A percentile compares a stretch with the other conserved stretches of the same genome.
Evolutionary conservation across 345 rosid species (phyloP).

Genomic region (Citrus reticulata): DNA sequence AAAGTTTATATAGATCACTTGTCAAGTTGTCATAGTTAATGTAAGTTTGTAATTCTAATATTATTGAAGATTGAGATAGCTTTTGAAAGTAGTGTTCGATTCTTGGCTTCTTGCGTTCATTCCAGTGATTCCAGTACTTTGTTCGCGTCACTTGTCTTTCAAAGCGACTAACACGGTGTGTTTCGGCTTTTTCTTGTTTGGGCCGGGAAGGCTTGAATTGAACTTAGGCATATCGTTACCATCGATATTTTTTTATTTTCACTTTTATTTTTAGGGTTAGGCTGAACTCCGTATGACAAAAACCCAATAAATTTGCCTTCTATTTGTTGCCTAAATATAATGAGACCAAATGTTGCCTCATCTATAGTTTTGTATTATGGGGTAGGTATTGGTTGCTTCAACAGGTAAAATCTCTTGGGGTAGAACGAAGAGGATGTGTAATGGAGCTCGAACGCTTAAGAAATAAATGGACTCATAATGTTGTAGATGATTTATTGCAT

Average conservation of each 20-base stretch:
- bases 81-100: background rate
- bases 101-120: background rate
- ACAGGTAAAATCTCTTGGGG: no score
- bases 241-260: no score
- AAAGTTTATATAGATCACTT: slow-evolving; percentile 4
- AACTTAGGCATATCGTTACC: background rate
- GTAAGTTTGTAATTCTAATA: slow-evolving; percentile 21
- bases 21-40: background rate
- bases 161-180: background rate
- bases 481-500: background rate
- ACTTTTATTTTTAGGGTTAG: no score
- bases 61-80: slow-evolving; percentile 6
- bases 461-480: no score
- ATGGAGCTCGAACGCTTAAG: no score
- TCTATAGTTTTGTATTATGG: no score
- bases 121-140: background rate
- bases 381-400: no score
- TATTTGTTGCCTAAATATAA: no score
- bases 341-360: no score
- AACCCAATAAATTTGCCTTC: no score
- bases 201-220: background rate
- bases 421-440: no score
- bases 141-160: background rate
- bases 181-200: background rate
- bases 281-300: no score